A percentile compares a stretch with the other conserved stretches of the same genome.
phyloP scores from a whole-genome alignment of 306 rosid genomes.

The Lathyrus sativus region DNA sequence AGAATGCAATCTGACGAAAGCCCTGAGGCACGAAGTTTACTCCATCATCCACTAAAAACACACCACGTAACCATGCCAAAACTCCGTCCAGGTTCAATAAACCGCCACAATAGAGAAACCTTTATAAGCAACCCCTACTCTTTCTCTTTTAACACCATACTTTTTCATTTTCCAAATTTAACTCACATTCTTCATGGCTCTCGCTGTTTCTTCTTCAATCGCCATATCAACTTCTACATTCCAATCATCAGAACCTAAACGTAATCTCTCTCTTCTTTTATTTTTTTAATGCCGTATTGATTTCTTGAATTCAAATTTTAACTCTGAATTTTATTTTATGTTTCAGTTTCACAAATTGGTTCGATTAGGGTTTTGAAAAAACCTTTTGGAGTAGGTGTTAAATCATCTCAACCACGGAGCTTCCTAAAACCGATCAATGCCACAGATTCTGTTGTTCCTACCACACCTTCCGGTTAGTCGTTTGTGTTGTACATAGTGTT shows the following conservation, averaged over 20 bases:
- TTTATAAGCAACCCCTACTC: neutral
- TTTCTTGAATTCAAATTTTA: neutral
- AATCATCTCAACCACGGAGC: constrained; percentile 47
- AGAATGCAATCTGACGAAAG: constrained; percentile 40
- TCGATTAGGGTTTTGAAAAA: too few species aligned
- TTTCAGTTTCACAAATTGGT: neutral
- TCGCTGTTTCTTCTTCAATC: constrained; percentile 56
- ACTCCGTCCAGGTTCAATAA: constrained; percentile 56
- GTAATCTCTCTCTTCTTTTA: constrained; percentile 34
- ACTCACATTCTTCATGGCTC: constrained; percentile 48
- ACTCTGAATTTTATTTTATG: neutral
- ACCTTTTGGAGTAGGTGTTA: constrained; percentile 14
- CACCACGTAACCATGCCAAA: neutral
- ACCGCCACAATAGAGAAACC: constrained; percentile 10
- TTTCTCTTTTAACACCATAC: neutral
- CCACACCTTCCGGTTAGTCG: too few species aligned
- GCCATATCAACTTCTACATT: constrained; percentile 45
- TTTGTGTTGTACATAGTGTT: too few species aligned
- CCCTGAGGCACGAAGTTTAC: neutral
- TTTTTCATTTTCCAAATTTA: neutral
- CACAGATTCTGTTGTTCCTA: constrained; percentile 45
- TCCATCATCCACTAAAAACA: too few species aligned
- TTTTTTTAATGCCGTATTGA: neutral
- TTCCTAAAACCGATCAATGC: constrained; percentile 50
- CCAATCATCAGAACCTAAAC: constrained; percentile 47